Percentiles rank a stretch among this genome's conserved stretches.
Evolutionary conservation across 805 yeast species (phyloP).

Genomic region (Lipomyces yamanashiensis): DNA sequence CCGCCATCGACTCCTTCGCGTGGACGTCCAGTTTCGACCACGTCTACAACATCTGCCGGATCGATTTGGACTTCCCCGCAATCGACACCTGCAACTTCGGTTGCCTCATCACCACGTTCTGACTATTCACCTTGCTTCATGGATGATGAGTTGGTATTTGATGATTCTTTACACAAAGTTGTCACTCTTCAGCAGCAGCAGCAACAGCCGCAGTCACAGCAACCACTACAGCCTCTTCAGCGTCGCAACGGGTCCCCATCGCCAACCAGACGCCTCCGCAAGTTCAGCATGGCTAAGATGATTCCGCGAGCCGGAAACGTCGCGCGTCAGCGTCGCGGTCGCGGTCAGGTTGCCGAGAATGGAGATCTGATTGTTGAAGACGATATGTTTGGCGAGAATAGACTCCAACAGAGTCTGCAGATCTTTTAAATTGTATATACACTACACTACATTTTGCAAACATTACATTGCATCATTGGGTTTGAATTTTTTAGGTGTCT

Average conservation of each 20-base stretch:
- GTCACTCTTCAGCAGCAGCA: neutral
- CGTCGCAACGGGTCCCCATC: conserved; percentile 7
- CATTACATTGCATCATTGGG: neutral
- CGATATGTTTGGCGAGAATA: neutral
- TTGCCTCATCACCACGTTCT: conserved; percentile 24
- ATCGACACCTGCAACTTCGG: conserved; percentile 27
- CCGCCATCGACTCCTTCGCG: neutral
- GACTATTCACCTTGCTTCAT: conserved; percentile 3
- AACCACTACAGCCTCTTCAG: neutral
- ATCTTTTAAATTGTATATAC: neutral
- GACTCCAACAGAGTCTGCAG: conserved; percentile 5
- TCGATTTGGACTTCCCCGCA: conserved; percentile 16
- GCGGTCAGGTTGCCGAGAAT: conserved; percentile 1
- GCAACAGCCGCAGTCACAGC: neutral
- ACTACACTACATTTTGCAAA: neutral
- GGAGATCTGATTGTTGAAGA: neutral
- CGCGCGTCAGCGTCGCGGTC: conserved; percentile 19
- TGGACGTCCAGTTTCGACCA: conserved; percentile 9
- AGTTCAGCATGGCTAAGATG: conserved; percentile 25
- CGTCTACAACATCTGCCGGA: conserved; percentile 13
- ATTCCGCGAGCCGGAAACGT: conserved; percentile 21
- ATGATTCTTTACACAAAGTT: neutral
- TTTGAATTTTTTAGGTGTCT: neutral
- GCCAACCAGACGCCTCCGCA: conserved; percentile 15
- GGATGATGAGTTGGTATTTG: neutral